phyloP scores from a whole-genome alignment of 2,329 filamentous ascomycete genomes.

The Sarocladium kiliense region DNA sequence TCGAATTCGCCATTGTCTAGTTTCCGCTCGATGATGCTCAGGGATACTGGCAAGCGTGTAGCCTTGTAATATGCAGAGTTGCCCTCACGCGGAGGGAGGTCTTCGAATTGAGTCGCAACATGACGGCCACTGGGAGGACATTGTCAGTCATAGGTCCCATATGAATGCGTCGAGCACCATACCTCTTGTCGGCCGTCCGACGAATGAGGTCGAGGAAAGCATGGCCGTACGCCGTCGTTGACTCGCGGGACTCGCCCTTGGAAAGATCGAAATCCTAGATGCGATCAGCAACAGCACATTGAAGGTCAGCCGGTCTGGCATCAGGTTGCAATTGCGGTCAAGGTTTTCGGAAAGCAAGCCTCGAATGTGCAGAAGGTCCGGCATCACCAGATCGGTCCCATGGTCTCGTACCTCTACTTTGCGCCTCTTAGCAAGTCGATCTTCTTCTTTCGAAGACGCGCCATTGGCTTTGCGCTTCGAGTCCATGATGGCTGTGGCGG shows the following conservation, averaged over 20 bases:
- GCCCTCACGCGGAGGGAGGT: conserved; percentile 57
- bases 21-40: conserved; percentile 72
- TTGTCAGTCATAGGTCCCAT: conserved; percentile 10
- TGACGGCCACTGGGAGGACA: conserved; percentile 56
- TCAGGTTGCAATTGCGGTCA: conserved; percentile 17
- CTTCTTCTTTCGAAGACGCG: conserved; percentile 39
- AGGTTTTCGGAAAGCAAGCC: no score
- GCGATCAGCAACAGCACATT: conserved; percentile 16
- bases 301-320: neutral
- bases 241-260: conserved; percentile 58
- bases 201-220: conserved; percentile 71
- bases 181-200: conserved; percentile 78
- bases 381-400: conserved; percentile 10
- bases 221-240: conserved; percentile 66
- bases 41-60: conserved; percentile 72
- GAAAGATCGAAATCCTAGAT: conserved; percentile 39
- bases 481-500: conserved; percentile 38
- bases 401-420: conserved; percentile 43
- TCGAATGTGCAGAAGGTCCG: neutral
- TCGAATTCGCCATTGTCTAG: conserved; percentile 64
- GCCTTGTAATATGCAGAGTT: conserved; percentile 73
- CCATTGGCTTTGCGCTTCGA: conserved; percentile 52
- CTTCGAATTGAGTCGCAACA: conserved; percentile 71
- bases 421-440: conserved; percentile 51
- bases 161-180: conserved; percentile 26